Evolutionary conservation across 2,329 filamentous ascomycete species (phyloP).

Genomic region (Xylariaceae sp.): DNA sequence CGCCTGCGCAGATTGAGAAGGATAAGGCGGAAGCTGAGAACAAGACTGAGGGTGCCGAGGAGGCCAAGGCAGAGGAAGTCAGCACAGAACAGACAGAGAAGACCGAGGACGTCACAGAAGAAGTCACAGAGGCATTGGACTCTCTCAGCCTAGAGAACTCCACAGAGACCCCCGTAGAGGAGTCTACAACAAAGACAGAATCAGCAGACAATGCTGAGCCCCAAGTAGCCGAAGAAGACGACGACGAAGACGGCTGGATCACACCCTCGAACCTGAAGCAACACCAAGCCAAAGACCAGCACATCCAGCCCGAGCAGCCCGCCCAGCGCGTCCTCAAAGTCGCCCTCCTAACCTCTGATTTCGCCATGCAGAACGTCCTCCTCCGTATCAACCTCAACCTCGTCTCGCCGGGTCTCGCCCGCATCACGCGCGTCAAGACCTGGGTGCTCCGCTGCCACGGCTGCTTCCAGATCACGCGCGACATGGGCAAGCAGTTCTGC

Average conservation of each 20-base stretch:
- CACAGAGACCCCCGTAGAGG: slow-evolving; percentile 15
- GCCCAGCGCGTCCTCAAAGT: slow-evolving; percentile 68
- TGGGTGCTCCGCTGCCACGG: slow-evolving; percentile 91
- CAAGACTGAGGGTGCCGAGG: not conserved
- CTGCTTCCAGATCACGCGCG: slow-evolving; percentile 78
- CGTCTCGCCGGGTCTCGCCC: slow-evolving; percentile 69
- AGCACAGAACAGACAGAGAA: slow-evolving; percentile 4
- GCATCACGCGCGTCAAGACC: slow-evolving; percentile 79
- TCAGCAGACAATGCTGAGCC: slow-evolving; percentile 8
- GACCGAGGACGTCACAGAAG: slow-evolving; percentile 8
- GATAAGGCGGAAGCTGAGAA: slow-evolving; percentile 24
- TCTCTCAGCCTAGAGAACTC: slow-evolving; percentile 24
- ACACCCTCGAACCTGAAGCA: slow-evolving; percentile 88
- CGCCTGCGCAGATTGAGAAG: slow-evolving; percentile 46
- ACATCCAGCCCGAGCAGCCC: slow-evolving; percentile 43
- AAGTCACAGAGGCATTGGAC: slow-evolving; percentile 24
- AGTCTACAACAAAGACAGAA: slow-evolving; percentile 12
- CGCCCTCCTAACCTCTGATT: slow-evolving; percentile 91
- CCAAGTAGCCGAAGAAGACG: slow-evolving; percentile 27
- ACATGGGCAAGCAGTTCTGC: slow-evolving; percentile 89
- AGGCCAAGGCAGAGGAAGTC: not conserved
- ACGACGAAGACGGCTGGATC: slow-evolving; percentile 72
- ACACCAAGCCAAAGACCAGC: slow-evolving; percentile 64
- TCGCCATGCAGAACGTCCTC: slow-evolving; percentile 95
- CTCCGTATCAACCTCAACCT: slow-evolving; percentile 92